Evolutionary conservation across 106 monocot genomes (phyloP).

Genomic region (Xerophyta viscosa): DNA sequence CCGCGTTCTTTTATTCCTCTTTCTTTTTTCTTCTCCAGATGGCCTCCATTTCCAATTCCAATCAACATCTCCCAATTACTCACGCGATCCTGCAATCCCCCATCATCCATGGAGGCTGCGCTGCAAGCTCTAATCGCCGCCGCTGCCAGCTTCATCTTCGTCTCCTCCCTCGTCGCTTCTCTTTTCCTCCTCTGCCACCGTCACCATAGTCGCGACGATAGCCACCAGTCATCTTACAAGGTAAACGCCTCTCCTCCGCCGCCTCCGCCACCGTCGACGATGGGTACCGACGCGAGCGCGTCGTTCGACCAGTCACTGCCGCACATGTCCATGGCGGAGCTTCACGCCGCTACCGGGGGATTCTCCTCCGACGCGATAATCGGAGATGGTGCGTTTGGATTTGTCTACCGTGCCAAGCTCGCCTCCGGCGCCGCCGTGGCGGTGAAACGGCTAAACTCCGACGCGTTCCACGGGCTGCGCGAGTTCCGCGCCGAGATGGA

Average conservation of each 20-base stretch:
- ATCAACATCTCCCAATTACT: too few relatives aligned
- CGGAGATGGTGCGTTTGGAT: conserved; percentile 87
- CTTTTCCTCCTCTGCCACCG: conserved; percentile 27
- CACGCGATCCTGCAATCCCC: too few relatives aligned
- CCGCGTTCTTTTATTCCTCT: too few relatives aligned
- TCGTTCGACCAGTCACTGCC: conserved; percentile 45
- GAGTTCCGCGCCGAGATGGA: conserved; percentile 94
- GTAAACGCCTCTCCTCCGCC: not conserved
- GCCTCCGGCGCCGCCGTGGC: conserved; percentile 52
- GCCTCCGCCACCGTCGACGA: not conserved
- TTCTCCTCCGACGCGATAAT: conserved; percentile 67
- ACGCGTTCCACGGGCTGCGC: conserved; percentile 55
- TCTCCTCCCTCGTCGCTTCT: conserved; percentile 26
- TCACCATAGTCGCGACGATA: not conserved
- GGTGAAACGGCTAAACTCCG: conserved; percentile 65
- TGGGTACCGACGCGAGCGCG: conserved; percentile 13
- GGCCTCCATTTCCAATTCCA: too few relatives aligned
- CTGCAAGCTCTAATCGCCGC: conserved; percentile 47
- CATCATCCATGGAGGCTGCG: conserved; percentile 24
- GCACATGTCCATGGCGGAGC: conserved; percentile 53
- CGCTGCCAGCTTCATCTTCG: conserved; percentile 34
- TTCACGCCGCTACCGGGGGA: conserved; percentile 46
- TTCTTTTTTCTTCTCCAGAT: too few relatives aligned
- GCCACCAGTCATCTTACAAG: not conserved
- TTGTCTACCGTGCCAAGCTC: conserved; percentile 75